Conservation (phyloP, 2,329 filamentous ascomycete species). For the Xenoacremonium recifei region DNA sequence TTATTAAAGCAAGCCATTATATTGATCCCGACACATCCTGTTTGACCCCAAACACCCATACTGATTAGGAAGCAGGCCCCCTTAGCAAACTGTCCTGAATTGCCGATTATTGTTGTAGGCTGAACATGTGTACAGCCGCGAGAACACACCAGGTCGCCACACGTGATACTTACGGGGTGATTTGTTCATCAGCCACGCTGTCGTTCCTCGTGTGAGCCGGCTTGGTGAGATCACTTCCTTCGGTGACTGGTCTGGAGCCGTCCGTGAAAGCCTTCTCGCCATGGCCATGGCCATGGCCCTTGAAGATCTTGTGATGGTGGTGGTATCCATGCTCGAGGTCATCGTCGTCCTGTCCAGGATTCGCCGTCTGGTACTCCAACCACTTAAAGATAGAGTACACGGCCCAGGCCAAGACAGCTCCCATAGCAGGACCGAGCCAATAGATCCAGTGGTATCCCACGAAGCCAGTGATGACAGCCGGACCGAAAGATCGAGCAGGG, state of each 20-base stretch:
- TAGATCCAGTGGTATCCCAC: slow-evolving; percentile 52
- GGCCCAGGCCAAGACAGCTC: slow-evolving; percentile 45
- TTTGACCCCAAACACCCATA: neutral
- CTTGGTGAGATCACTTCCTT: slow-evolving; percentile 1
- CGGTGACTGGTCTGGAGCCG: neutral
- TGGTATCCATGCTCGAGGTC: slow-evolving; percentile 23
- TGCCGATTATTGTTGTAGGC: neutral
- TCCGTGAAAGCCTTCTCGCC: slow-evolving; percentile 10
- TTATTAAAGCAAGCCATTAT: too few relatives aligned
- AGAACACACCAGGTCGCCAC: neutral
- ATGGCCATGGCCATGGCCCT: neutral
- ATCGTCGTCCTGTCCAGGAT: slow-evolving; percentile 47
- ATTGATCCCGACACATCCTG: too few relatives aligned
- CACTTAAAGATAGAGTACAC: slow-evolving; percentile 51
- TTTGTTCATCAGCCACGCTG: slow-evolving; percentile 19
- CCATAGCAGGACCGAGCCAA: slow-evolving; percentile 53
- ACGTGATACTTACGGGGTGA: neutral
- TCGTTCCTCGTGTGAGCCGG: slow-evolving; percentile 17
- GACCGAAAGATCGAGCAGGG: slow-evolving; percentile 50
- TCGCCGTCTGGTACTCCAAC: slow-evolving; percentile 50
- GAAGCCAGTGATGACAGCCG: slow-evolving; percentile 43
- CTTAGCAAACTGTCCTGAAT: neutral
- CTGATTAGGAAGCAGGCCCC: neutral
- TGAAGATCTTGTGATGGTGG: slow-evolving; percentile 1
- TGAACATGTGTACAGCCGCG: neutral